Base-by-base conservation (phyloP, 148 eudicot species). In the Limonium bicolor region DNA sequence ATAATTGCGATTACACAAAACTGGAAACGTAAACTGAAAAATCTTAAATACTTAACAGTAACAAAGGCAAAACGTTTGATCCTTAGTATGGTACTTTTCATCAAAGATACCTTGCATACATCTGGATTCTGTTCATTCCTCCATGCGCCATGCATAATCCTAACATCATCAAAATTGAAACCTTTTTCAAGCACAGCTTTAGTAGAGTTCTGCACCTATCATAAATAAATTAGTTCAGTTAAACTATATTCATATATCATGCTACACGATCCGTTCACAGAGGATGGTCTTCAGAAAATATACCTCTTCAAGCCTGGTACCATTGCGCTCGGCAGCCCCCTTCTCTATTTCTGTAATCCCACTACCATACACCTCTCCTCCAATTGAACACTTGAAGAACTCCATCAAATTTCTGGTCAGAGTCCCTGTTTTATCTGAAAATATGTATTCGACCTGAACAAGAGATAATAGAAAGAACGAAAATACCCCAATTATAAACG, bases 121-220 rank as follows among this genome's bases (percentile, higher is more conserved):
- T 84, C 97, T 48, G 95, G 73, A 75, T 81, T 72, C 50, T 92
- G 82, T 67, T 84, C 93, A 65, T 84, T 84, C 69, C 97, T 76
- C 95, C 95, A 90, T 36, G 93, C 95, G 64, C 97, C 97, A 51
- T 70, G 68, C 97, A 90, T 90, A 51, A 90, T 71, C 64, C 93
- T 68, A 21, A 56, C 67, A 62, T 90, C 97, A 34, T 90, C 87
- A 67, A 90, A 90, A 65, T 90, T 90, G 64, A 84, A 90, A 47
- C 97, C 97, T 61, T 84, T 90, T 41, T 90, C 97, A 26, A 61
- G 84, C 46, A 50, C 57, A 35, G 63, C 60, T 48, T 55, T 68
- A 45, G 93, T 65, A 29, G 74, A 59, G 52, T 70, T 81, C 52
- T 32, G 62, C 27, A 47, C 73, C 76, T 81, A 45, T 20, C 26